Conservation (phyloP, 23 red algal species). For the Pyropia haitanensis region DNA sequence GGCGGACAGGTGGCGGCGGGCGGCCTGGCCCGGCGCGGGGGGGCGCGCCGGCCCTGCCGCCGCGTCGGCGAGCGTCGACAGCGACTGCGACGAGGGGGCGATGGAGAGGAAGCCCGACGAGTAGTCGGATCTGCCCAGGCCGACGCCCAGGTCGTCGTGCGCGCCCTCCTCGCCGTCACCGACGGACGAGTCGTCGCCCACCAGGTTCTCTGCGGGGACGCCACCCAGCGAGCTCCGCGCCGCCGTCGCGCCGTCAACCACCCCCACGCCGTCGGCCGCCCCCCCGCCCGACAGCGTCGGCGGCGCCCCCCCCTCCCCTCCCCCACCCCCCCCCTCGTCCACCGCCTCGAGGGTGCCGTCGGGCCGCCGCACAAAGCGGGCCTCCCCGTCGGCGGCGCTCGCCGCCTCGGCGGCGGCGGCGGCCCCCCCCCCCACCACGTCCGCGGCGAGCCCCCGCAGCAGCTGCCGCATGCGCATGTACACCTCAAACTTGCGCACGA, state of each 20-base stretch:
- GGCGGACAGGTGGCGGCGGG: conserved; percentile 15
- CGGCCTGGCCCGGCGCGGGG: not conserved
- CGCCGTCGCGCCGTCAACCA: not conserved
- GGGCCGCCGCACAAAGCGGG: conserved; percentile 19
- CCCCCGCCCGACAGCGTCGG: not conserved
- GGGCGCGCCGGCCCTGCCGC: not conserved
- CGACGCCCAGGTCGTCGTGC: conserved; percentile 42
- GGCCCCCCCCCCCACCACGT: conserved; percentile 64
- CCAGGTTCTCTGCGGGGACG: not conserved
- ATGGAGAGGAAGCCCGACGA: not conserved
- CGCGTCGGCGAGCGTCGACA: not conserved
- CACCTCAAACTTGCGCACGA: conserved; percentile 84
- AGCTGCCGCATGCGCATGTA: conserved; percentile 67
- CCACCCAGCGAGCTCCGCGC: not conserved
- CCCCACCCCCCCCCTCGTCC: not conserved
- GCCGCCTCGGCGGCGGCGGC: conserved; percentile 16
- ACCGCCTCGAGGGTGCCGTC: conserved; percentile 10
- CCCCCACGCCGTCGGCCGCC: not conserved
- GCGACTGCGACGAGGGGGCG: not conserved
- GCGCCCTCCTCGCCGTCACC: conserved; percentile 22
- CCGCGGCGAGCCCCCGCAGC: conserved; percentile 73
- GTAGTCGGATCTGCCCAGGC: conserved; percentile 2
- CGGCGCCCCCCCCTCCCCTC: not conserved
- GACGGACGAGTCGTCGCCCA: conserved; percentile 9
- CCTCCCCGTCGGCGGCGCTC: conserved; percentile 10